Base-by-base conservation (phyloP, 495 filamentous ascomycete genomes). In the Penicillium coffeae region DNA sequence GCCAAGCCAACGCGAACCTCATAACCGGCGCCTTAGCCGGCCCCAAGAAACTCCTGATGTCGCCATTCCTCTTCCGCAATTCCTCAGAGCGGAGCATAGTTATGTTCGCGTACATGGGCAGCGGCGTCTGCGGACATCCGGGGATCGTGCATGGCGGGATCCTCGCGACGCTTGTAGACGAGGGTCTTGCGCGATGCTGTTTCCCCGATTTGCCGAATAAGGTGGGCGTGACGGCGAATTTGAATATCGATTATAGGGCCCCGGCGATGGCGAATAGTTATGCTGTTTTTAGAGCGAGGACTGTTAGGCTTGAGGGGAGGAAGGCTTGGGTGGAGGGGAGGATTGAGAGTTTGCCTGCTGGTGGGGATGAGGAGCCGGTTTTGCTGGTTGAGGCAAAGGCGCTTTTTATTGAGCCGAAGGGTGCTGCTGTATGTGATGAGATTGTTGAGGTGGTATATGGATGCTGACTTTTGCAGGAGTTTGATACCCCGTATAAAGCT, bases 271-370 rank as follows among this genome's bases (percentile, higher is more conserved):
- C 90, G 13, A 76, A 79, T 14, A 74, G 76, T 42, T 93, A 84
- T 60, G 70, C 90, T 30, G 86, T 94, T 18, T 64, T 97, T 44
- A 79, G 76, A 49, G 92, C 88, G 12, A 79, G 79, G 51, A 93
- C 88, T 16, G 79, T 78, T n/a, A 90, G 86, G 71, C 84, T 89
- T 5, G 89, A 96, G 60, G 92, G 91, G 6, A 75, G 92, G 51
- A 97, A 96, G 66, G 90, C 90, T 18, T 97, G 90, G 90, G 88
- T 95, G 3, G 83, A 88, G 67, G 91, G 87, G 16, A 79, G 79
- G 51, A 85, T 96, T 52, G 90, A 95, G 76, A 85, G 87, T 14
- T 72, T 96, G 13, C 76, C 79, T 38, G 74, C 69, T 42, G 73
- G 71, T 32, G 78, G 76, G 22, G 67, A 83, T n/a, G n/a, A n/a